Conservation (phyloP, 139 green algal species). For the Chlamydomonas sp. region DNA sequence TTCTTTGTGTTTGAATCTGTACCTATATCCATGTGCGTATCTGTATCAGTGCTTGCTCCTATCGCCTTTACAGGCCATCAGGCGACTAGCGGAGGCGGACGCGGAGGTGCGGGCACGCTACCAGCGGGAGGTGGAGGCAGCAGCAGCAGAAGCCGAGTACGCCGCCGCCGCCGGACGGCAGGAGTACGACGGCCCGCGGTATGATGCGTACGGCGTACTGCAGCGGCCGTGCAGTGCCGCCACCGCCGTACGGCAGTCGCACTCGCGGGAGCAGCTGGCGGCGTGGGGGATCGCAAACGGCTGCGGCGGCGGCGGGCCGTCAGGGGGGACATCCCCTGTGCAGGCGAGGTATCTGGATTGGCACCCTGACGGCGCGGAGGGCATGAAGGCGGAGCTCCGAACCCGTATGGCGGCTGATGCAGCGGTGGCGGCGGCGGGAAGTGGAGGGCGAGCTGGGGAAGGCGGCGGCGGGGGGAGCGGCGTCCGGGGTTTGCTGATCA, state of each 20-base stretch:
- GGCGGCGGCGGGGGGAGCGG: neutral
- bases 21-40: too few relatives aligned
- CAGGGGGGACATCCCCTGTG: neutral
- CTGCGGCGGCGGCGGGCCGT: too few relatives aligned
- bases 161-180: neutral
- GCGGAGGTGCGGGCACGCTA: too few relatives aligned
- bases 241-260: too few relatives aligned
- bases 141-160: neutral
- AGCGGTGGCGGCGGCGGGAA: neutral
- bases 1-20: too few relatives aligned
- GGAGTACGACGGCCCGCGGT: neutral
- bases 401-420: neutral
- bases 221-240: neutral
- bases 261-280: too few relatives aligned
- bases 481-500: too few relatives aligned
- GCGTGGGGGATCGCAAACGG: too few relatives aligned
- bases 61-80: too few relatives aligned
- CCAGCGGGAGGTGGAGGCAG: neutral
- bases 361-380: neutral
- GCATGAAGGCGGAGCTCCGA: neutral
- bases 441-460: neutral
- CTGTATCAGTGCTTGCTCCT: too few relatives aligned
- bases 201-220: slow-evolving; percentile 5
- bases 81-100: too few relatives aligned
- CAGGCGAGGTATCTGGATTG: slow-evolving; percentile 22